Percentiles rank a stretch among this genome's conserved stretches.
phyloP scores from a whole-genome alignment of 163 green algal species.

The Scenedesmus sp. region DNA sequence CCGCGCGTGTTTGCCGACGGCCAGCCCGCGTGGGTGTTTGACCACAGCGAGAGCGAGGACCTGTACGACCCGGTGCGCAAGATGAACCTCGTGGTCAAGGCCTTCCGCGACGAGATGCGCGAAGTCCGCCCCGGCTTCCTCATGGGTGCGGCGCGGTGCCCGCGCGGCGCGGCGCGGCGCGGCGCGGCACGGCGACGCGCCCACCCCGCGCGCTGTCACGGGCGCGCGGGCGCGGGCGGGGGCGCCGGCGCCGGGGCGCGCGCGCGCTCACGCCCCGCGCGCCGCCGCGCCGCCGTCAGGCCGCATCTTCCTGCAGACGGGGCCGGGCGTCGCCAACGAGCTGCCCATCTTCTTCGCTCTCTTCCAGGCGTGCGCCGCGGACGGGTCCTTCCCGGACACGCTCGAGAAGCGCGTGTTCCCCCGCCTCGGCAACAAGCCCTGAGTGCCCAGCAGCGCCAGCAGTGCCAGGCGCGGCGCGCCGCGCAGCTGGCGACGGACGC shows the following conservation, averaged over 20 bases:
- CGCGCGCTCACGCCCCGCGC: neutral
- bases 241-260: too few relatives aligned
- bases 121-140: constrained; percentile 9
- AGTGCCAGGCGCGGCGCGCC: too few relatives aligned
- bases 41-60: constrained; percentile 1
- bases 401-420: neutral
- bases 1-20: neutral
- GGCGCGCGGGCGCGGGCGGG: too few relatives aligned
- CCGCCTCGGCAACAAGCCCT: neutral
- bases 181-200: neutral
- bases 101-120: constrained; percentile 24
- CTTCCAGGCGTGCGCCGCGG: constrained; percentile 8
- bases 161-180: neutral
- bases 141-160: neutral
- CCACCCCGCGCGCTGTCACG: neutral
- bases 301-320: neutral
- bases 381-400: neutral
- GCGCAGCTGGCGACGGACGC: too few relatives aligned
- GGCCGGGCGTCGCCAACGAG: neutral
- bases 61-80: neutral
- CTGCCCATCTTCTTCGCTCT: constrained; percentile 32
- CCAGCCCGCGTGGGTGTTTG: neutral
- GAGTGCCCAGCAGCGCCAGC: too few relatives aligned
- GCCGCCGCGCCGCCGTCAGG: constrained; percentile 12
- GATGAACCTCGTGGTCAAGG: neutral